phyloP scores from a whole-genome alignment of 345 rosid species.

The Brassica rapa region DNA sequence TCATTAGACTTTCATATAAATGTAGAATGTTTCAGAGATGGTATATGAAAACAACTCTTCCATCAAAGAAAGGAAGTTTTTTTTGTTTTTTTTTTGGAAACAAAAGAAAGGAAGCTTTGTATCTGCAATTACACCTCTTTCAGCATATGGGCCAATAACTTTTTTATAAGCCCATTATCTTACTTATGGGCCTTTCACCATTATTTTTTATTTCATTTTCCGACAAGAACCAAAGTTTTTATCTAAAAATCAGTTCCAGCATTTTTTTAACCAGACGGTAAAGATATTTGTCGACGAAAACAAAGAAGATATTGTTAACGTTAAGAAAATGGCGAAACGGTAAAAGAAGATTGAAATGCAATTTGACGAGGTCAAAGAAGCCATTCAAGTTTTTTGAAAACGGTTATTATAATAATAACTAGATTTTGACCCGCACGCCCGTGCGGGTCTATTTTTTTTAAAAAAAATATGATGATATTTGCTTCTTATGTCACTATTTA shows the following conservation, averaged over 20 bases:
- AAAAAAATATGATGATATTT: no score
- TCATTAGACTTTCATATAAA: slow-evolving; percentile 26
- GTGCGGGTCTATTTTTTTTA: no score
- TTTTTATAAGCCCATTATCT: background rate
- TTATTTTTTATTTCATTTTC: background rate
- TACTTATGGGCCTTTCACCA: background rate
- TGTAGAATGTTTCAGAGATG: slow-evolving; percentile 36
- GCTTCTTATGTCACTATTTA: no score
- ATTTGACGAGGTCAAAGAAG: slow-evolving; percentile 28
- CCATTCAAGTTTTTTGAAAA: slow-evolving; percentile 4
- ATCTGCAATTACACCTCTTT: slow-evolving; percentile 44
- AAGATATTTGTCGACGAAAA: background rate
- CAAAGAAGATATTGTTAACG: background rate
- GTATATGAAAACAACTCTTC: slow-evolving; percentile 67
- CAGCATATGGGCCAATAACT: background rate
- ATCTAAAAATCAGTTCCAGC: background rate
- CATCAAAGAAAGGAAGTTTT: slow-evolving; percentile 83
- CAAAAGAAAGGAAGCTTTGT: slow-evolving; percentile 49
- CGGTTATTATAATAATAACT: background rate
- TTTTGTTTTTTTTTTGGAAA: no score
- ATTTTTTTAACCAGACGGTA: background rate
- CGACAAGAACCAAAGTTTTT: background rate
- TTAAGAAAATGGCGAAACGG: background rate
- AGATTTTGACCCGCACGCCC: no score
- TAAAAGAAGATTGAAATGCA: background rate